Conservation (phyloP, 1,284 basidiomycete genomes). For the Coniophora puteana region DNA sequence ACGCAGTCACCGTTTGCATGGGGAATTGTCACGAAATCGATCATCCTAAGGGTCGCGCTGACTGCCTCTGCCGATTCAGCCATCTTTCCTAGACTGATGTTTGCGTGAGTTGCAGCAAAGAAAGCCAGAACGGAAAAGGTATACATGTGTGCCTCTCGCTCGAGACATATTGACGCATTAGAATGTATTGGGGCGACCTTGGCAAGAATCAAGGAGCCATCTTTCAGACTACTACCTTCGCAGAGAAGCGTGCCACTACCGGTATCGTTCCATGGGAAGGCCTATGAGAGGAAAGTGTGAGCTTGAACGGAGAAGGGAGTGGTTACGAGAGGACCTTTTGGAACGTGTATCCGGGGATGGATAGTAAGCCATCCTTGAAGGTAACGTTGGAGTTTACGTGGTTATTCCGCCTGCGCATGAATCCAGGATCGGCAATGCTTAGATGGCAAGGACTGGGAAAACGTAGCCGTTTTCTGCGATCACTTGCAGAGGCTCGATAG, state of each 20-base stretch:
- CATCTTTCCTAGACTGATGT: constrained; percentile 48
- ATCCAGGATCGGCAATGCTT: no score
- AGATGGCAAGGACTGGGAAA: no score
- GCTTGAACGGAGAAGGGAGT: constrained; percentile 2
- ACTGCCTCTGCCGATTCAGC: constrained; percentile 46
- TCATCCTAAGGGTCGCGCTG: constrained; percentile 50
- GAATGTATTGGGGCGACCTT: constrained; percentile 69
- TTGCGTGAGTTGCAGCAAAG: constrained; percentile 2
- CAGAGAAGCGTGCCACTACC: constrained; percentile 65
- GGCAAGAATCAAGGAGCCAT: constrained; percentile 61
- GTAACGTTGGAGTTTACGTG: no score
- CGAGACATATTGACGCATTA: constrained; percentile 66
- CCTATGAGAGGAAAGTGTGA: constrained; percentile 32
- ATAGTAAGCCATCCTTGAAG: constrained; percentile 51
- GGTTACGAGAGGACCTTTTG: constrained; percentile 44
- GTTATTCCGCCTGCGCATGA: no score
- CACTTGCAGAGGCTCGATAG: no score
- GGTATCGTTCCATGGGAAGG: constrained; percentile 62
- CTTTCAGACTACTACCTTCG: constrained; percentile 65
- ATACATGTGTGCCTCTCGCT: constrained; percentile 68
- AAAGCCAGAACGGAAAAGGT: constrained; percentile 19
- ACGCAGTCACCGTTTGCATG: constrained; percentile 60
- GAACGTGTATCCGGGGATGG: constrained; percentile 65
- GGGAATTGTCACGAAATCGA: constrained; percentile 64
- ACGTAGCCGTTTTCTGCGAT: no score